Evolutionary conservation across 129 eudicot genomes (phyloP).

Genomic region (Helianthus tuberosus): DNA sequence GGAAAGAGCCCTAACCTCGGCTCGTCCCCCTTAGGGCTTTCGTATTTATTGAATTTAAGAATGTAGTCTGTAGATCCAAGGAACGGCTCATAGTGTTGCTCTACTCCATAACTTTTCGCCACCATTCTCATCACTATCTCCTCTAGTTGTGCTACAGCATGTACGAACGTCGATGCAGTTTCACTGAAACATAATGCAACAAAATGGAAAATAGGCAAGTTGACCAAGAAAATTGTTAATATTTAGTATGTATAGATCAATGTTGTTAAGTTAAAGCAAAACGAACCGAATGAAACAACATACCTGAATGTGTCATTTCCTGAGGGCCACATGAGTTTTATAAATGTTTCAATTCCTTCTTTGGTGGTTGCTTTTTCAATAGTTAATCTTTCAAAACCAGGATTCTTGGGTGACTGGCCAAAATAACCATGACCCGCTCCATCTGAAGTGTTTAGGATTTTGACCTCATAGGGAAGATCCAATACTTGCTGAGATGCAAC

Average conservation of each 20-base stretch:
- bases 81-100: slow-evolving; percentile 29
- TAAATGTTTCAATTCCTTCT: no score
- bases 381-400: no score
- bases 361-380: no score
- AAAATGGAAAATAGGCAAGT: no score
- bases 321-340: no score
- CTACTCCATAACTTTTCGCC: slow-evolving; percentile 42
- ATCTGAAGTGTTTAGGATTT: no score
- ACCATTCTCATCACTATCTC: slow-evolving; percentile 46
- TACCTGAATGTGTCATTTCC: no score
- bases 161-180: slow-evolving; percentile 19
- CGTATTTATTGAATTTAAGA: slow-evolving; percentile 37
- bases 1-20: slow-evolving; percentile 35
- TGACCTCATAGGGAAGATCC: no score
- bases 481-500: no score
- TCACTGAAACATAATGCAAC: slow-evolving; percentile 17
- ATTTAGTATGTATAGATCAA: no score
- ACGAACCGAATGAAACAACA: not conserved
- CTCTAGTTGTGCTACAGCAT: slow-evolving; percentile 37
- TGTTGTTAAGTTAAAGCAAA: not conserved
- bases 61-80: slow-evolving; percentile 33
- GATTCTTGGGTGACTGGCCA: no score
- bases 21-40: slow-evolving; percentile 28
- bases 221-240: not conserved
- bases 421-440: no score